Base-by-base conservation (phyloP, 2,329 filamentous ascomycete genomes). In the Alternaria sp. region DNA sequence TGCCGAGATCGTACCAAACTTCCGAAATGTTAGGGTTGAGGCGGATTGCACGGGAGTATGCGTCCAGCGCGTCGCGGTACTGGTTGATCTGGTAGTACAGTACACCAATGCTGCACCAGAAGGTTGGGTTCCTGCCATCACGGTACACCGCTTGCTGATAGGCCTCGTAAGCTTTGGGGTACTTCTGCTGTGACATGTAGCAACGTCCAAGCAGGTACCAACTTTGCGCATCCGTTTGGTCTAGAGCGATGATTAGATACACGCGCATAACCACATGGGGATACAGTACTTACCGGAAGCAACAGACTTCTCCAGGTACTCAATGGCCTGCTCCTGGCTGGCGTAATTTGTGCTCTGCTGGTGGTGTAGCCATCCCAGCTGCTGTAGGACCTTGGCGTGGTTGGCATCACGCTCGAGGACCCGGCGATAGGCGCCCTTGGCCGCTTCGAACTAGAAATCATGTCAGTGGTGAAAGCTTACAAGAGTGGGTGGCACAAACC, bases 1-100 rank as follows among this genome's bases (percentile, higher is more conserved):
- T 99, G 64, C 95, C 95, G 39, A 99, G 84, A 79, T 99, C 95
- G 79, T 98, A 99, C 95, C 95, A 99, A 52, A 99, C 95, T 79
- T 99, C 95, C 2, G 94, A 97, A 66, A 99, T 98, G 83, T 96
- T 97, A 5, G 95, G 95, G 77, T 98, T 99, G 71, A 99, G 82
- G 57, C 95, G 91, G 72, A 98, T 99, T 47, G 95, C 95, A 62
- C 95, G 91, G 63, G 94, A 97, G 81, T 98, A 99, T 39, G 95
- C 95, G 82, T 99, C 95, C 54, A 99, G 87, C 3, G 95, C 95
- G 83, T 99, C 95, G 60, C 95, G 90, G 81, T 99, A 99, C 82
- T 99, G 95, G 81, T 98, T 99, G 83, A 99, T 99, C 81, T 98
- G 95, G 82, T 98, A 99, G 80, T 99, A 99, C 61, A 99, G 86